Base-by-base conservation (phyloP, 2,329 filamentous ascomycete species). In the Fonsecaea pedrosoi region DNA sequence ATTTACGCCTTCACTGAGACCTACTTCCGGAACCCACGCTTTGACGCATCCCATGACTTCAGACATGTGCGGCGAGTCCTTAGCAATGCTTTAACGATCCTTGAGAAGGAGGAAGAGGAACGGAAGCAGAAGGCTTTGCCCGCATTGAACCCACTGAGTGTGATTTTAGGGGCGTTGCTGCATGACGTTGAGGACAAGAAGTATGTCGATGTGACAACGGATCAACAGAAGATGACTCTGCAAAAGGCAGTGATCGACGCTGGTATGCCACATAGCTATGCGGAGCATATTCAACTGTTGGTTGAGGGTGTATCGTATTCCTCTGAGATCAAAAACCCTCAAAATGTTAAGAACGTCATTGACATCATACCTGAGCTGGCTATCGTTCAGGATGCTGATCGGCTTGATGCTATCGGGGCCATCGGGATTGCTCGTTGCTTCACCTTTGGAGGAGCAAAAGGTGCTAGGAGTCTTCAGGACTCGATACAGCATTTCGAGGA, bases 351-450 rank as follows among this genome's bases (percentile, higher is more conserved):
- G n/a, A 78, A 80, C 1, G 82, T 94, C n/a, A 82, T 96, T n/a
- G 76, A 75, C 5, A 75, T 79, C 35, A 82, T 91, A 76, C 92
- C 92, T 0, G 92, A 95, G 77, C 81, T 95, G 38, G 93, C 87
- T 0, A 86, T 96, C 56, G 92, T 97, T 37, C 94, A 97, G 79
- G 94, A 97, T 78, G 94, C 94, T 3, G 94, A 97, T 80, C 85
- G 94, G 6, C 82, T 98, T n/a, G 94, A 98, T 79, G 91, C 93
- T 3, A 89, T 97, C 58, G 94, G 94, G 0, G 92, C 91, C 0
- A 86, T 97, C 35, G 94, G 94, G 0, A 89, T 97, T 64, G 94
- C 87, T 1, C 83, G 94, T 53, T 87, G 86, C 48, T 94, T 95
- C 76, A 88, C 90, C 0, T 97, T 88, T 76, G 87, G 90, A 0